Conservation (phyloP, 768 basidiomycete species). For the Boletus barrowsii region DNA sequence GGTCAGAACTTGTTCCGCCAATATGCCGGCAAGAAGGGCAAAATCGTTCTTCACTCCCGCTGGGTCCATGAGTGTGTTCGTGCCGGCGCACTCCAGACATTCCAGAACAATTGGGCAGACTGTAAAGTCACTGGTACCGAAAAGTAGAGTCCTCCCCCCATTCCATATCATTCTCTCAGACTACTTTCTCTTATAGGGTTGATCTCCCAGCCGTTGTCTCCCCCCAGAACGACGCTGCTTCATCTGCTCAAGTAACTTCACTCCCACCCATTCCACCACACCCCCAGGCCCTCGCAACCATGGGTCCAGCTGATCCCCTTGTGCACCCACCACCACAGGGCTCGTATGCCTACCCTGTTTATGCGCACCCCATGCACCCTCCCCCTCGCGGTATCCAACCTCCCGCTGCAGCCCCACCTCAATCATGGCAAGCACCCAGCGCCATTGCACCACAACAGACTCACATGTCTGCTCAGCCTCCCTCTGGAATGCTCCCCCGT, state of each 20-base stretch:
- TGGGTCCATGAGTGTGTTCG: conserved; percentile 82
- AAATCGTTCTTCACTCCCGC: conserved; percentile 66
- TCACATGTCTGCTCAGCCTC: conserved; percentile 48
- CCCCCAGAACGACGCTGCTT: conserved; percentile 21
- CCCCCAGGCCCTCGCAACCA: conserved; percentile 27
- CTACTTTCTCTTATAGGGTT: conserved; percentile 16
- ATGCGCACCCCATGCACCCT: conserved; percentile 39
- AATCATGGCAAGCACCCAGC: conserved; percentile 61
- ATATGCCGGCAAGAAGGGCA: conserved; percentile 75
- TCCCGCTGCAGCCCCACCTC: conserved; percentile 49
- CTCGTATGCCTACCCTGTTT: conserved; percentile 33
- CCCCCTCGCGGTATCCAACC: conserved; percentile 43
- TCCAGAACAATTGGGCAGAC: conserved; percentile 72
- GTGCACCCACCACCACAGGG: conserved; percentile 30
- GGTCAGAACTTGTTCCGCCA: conserved; percentile 81
- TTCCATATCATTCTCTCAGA: background rate
- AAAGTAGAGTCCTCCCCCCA: conserved; percentile 40
- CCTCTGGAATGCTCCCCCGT: conserved; percentile 45
- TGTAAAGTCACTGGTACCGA: conserved; percentile 79
- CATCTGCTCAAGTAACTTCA: conserved; percentile 25
- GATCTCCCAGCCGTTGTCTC: conserved; percentile 20
- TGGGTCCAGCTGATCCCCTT: conserved; percentile 26
- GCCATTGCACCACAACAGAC: conserved; percentile 66
- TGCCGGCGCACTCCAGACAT: conserved; percentile 66
- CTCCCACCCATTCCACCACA: conserved; percentile 28